Conservation (phyloP, 106 monocot genomes). For the Dioscorea dumetorum region DNA sequence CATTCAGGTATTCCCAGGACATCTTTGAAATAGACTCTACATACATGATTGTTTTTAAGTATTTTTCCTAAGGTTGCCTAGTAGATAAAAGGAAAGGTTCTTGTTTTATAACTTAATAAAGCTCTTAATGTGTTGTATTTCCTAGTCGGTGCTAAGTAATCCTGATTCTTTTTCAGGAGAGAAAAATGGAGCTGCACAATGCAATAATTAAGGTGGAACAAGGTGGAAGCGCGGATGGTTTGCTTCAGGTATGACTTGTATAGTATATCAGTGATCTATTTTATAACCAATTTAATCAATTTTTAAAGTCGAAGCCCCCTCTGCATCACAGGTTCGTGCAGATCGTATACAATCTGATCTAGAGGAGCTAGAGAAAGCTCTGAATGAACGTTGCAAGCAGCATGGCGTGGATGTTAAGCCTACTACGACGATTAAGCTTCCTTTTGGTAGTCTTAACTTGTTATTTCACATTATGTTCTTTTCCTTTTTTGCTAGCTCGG, state of each 20-base stretch:
- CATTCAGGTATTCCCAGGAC: constrained; percentile 49
- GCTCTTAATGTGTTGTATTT: too few species aligned
- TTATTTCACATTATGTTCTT: neutral
- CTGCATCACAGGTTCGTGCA: constrained; percentile 56
- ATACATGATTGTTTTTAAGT: too few species aligned
- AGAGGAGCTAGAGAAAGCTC: constrained; percentile 66
- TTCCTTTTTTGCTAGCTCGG: neutral
- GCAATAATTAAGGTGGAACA: constrained; percentile 75
- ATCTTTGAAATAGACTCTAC: neutral
- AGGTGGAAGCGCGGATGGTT: constrained; percentile 75
- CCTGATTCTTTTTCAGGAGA: constrained; percentile 38
- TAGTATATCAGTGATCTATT: too few species aligned
- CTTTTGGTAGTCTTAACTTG: constrained; percentile 52
- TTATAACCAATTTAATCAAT: too few species aligned
- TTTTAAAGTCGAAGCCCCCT: too few species aligned
- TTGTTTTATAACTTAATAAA: neutral
- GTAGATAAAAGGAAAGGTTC: too few species aligned
- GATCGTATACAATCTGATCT: constrained; percentile 76
- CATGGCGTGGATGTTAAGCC: constrained; percentile 55
- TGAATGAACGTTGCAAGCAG: constrained; percentile 65
- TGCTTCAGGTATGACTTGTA: constrained; percentile 52
- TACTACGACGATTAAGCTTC: constrained; percentile 59
- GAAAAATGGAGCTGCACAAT: constrained; percentile 61
- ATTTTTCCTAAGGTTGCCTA: too few species aligned
- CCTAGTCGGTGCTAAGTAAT: neutral